These are phyloP conservation scores for Aspergillus bombycis DNA, from an alignment of 2,329 filamentous ascomycete genomes.

Conservation along the genomic window DNA sequence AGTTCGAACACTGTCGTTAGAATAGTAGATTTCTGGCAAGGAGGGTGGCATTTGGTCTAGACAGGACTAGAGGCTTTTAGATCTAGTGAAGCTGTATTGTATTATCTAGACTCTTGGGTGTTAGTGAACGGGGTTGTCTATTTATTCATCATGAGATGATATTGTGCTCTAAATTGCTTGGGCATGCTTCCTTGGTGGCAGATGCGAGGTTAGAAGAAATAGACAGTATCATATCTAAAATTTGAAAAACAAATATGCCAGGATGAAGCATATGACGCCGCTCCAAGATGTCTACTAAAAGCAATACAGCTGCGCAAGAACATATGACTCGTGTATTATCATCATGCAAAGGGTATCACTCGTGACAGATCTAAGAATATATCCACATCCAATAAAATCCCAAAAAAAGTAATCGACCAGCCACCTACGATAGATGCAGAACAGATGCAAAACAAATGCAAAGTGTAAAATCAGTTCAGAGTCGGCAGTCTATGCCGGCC, in stretches of 20 bases:
- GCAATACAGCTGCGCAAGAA: background rate
- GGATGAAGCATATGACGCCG: background rate
- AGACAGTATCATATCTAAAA: background rate
- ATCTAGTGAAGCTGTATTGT: no score
- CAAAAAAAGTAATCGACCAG: no score
- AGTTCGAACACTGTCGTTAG: background rate
- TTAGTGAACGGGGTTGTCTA: no score
- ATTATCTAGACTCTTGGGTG: no score
- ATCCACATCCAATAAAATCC: background rate
- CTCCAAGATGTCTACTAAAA: background rate
- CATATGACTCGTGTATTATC: conserved; percentile 5
- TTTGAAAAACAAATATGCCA: background rate
- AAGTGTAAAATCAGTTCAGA: conserved; percentile 12
- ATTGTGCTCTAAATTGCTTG: no score
- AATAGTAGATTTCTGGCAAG: background rate
- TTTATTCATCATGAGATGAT: no score
- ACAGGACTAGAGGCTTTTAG: background rate
- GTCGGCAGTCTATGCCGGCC: background rate
- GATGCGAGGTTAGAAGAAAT: no score
- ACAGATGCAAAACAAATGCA: conserved; percentile 15
- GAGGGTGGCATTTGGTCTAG: background rate
- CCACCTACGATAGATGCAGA: conserved; percentile 2
- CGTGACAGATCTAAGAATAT: background rate
- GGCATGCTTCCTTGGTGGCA: no score
- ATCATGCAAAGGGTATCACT: conserved; percentile 24